phyloP scores from a whole-genome alignment of 2,329 filamentous ascomycete species.

The Clarireedia monteithiana region DNA sequence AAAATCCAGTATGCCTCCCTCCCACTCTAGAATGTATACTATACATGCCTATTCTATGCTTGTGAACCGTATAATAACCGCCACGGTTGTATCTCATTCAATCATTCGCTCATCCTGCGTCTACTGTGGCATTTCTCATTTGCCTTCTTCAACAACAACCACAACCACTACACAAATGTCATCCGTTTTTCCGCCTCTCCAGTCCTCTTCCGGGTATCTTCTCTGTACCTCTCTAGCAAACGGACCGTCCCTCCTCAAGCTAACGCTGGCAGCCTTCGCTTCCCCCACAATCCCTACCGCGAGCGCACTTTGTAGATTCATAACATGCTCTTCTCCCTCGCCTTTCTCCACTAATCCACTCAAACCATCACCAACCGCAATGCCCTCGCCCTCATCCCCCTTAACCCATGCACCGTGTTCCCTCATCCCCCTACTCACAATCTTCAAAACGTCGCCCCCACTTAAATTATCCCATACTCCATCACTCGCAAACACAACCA shows the following conservation, averaged over 20 bases:
- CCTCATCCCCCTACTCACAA: slow-evolving; percentile 72
- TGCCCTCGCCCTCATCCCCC: slow-evolving; percentile 46
- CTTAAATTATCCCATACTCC: slow-evolving; percentile 95
- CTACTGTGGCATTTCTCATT: neutral
- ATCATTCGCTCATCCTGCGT: neutral
- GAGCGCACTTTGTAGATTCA: slow-evolving; percentile 64
- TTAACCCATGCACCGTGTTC: slow-evolving; percentile 65
- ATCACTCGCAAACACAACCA: slow-evolving; percentile 89
- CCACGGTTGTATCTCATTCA: neutral
- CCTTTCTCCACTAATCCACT: slow-evolving; percentile 42
- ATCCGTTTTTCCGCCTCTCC: slow-evolving; percentile 88
- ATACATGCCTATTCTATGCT: neutral
- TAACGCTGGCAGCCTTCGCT: slow-evolving; percentile 77
- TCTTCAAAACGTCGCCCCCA: slow-evolving; percentile 76
- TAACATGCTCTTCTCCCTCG: slow-evolving; percentile 22
- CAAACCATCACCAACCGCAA: slow-evolving; percentile 56
- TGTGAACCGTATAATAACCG: neutral
- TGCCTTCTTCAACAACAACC: slow-evolving; percentile 60
- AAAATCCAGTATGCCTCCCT: neutral
- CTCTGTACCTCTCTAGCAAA: slow-evolving; percentile 93
- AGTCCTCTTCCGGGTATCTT: slow-evolving; percentile 77
- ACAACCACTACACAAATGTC: slow-evolving; percentile 86
- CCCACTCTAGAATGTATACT: neutral
- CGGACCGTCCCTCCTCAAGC: slow-evolving; percentile 76
- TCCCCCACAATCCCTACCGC: slow-evolving; percentile 73